Evolutionary conservation across 805 yeast genomes (phyloP).

Genomic region (Metschnikowia shivogae): DNA sequence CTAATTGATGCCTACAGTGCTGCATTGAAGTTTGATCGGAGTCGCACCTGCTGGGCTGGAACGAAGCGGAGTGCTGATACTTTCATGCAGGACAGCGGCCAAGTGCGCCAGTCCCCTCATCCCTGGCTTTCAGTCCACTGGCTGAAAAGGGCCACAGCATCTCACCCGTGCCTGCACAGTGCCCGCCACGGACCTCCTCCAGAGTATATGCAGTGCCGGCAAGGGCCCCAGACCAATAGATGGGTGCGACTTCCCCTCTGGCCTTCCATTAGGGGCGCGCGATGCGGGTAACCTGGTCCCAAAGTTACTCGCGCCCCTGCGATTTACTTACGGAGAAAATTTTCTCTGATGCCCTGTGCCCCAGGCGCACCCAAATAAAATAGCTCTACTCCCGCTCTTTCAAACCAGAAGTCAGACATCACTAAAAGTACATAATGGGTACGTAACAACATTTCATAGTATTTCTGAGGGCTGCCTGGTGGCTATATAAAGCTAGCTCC

Average conservation of each 20-base stretch:
- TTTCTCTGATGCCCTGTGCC: conserved; percentile 22
- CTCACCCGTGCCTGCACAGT: not conserved
- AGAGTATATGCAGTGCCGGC: not conserved
- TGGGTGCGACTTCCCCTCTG: conserved; percentile 3
- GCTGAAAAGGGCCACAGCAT: too few relatives aligned
- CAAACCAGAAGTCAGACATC: conserved; percentile 23
- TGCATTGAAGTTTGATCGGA: too few relatives aligned
- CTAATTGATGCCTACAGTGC: too few relatives aligned
- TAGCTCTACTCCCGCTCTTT: conserved; percentile 20
- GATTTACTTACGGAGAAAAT: conserved; percentile 17
- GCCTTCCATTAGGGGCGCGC: not conserved
- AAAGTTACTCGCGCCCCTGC: conserved; percentile 12
- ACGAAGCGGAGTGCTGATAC: too few relatives aligned
- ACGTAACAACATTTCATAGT: conserved; percentile 18
- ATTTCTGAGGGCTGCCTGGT: not conserved
- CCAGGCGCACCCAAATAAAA: conserved; percentile 18
- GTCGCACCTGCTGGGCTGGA: too few relatives aligned
- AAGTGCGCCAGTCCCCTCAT: too few relatives aligned
- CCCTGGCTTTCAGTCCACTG: too few relatives aligned
- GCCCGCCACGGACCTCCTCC: not conserved
- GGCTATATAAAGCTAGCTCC: too few relatives aligned
- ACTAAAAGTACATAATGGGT: conserved; percentile 34
- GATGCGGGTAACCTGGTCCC: conserved; percentile 19
- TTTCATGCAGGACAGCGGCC: too few relatives aligned
- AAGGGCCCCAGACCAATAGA: conserved; percentile 1